Percentiles rank a stretch among this genome's conserved stretches.
Conservation (phyloP, 208 protist species). For the Trypanosoma mega region DNA sequence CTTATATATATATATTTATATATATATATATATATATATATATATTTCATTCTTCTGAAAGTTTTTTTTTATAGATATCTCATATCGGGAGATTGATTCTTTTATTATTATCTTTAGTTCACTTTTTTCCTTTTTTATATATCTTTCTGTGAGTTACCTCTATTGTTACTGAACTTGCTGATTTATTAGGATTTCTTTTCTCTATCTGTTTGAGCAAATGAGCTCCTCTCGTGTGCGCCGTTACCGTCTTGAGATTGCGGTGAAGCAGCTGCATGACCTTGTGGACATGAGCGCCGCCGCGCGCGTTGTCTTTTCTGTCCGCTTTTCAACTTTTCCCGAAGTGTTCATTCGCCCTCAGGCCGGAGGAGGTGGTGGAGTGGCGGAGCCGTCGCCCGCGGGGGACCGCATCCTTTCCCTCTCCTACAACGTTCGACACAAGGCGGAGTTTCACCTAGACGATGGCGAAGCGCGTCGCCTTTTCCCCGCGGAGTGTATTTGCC, state of each 20-base stretch:
- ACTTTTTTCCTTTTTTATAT: too few relatives aligned
- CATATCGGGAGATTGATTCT: too few relatives aligned
- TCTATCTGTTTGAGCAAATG: background rate
- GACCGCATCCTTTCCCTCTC: constrained; percentile 26
- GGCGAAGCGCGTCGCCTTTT: constrained; percentile 34
- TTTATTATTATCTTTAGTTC: too few relatives aligned
- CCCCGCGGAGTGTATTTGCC: constrained; percentile 60
- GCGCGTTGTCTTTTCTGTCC: constrained; percentile 44
- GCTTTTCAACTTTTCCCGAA: constrained; percentile 68
- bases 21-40: too few relatives aligned
- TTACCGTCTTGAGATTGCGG: constrained; percentile 75
- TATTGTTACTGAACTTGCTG: too few relatives aligned
- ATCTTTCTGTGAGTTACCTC: too few relatives aligned
- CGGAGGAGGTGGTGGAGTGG: constrained; percentile 20
- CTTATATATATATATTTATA: background rate
- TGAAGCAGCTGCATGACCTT: constrained; percentile 59
- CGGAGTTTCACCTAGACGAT: constrained; percentile 61
- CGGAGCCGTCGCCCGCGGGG: constrained; percentile 2
- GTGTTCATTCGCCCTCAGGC: constrained; percentile 58
- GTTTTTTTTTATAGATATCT: too few relatives aligned
- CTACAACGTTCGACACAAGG: constrained; percentile 82
- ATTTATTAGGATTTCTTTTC: background rate
- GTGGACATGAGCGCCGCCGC: constrained; percentile 21
- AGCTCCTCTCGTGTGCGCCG: background rate
- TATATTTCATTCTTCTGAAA: too few relatives aligned